Evolutionary conservation across 495 filamentous ascomycete species (phyloP), one percentile per base, ranked within the genome.

Genomic region (Chaetomium fimeti): DNA sequence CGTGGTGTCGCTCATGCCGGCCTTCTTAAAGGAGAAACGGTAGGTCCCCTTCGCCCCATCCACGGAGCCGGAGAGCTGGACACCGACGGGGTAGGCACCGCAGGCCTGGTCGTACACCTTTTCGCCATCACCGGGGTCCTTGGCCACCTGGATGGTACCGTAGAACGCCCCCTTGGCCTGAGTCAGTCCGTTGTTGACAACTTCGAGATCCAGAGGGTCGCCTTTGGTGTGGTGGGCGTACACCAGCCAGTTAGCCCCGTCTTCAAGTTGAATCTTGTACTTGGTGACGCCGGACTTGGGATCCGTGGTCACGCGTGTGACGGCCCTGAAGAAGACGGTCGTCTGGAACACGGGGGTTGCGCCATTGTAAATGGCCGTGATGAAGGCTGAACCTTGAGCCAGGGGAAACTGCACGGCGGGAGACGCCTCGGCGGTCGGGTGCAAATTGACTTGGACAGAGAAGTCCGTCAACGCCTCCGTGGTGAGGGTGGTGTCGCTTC

Each of bases 381-480:
- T 83, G 66, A 91, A 93, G 0, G 85, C 92, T 87, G 93, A 93
- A 4, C 94, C 94, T 72, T 97, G 93, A 1, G 96, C 87, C 8
- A 97, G 72, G 0, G 93, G 93, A 68, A 97, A 90, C 0, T 86
- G 87, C 40, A 98, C 80, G 1, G 74, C 64, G 3, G 87, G 78
- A 0, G 75, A 67, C 1, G 84, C 84, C 16, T 82, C 82, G 16
- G 71, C 65, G 40, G 81, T 76, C 4, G 82, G 77, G 38, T 81
- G 79, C 13, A 98, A 75, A 38, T 89, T 87, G 43, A 90, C 84
- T 63, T 89, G 86, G 15, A 81, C 88, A 3, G 91, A 93, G 68
- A 93, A 91, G 11, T 86, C 84, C 54, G 81, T 80, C 27, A 88
- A 76, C 16, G 80, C 73, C 67, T 91, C 87, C 0, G 82, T 87